Evolutionary conservation across 768 basidiomycete species (phyloP).

Genomic region (Tylopilus balloui): DNA sequence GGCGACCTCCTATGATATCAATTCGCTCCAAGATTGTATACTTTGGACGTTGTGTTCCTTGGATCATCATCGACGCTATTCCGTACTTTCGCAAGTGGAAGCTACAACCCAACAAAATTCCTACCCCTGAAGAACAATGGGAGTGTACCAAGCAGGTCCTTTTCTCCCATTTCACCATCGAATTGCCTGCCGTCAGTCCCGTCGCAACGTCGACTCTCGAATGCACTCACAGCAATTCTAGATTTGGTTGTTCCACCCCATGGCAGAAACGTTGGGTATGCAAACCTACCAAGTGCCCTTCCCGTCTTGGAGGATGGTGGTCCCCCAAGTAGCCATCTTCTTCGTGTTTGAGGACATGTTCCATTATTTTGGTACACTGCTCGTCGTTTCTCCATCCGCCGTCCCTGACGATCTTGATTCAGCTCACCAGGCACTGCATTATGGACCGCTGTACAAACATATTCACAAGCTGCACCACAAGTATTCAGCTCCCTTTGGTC

Average conservation of each 20-base stretch:
- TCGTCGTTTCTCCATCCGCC: background rate
- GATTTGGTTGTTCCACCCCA: constrained; percentile 91
- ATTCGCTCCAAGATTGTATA: constrained; percentile 71
- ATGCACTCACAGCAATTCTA: constrained; percentile 26
- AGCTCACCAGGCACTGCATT: constrained; percentile 91
- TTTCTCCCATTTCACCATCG: constrained; percentile 92
- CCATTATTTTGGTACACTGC: constrained; percentile 75
- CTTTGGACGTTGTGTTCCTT: constrained; percentile 92
- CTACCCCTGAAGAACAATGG: constrained; percentile 83
- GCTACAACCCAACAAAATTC: constrained; percentile 81
- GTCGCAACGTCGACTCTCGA: background rate
- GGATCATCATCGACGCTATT: constrained; percentile 92
- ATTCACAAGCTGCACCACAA: constrained; percentile 98
- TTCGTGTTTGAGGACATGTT: constrained; percentile 96
- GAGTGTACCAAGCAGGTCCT: constrained; percentile 93
- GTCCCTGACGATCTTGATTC: constrained; percentile 6
- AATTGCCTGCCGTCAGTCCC: constrained; percentile 73
- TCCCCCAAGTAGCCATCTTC: constrained; percentile 78
- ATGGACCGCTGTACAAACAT: constrained; percentile 77
- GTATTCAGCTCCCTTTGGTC: constrained; percentile 93
- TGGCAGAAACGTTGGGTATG: constrained; percentile 87
- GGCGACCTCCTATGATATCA: background rate
- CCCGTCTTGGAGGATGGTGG: constrained; percentile 64
- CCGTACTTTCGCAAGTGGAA: constrained; percentile 96
- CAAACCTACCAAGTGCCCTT: constrained; percentile 91